Evolutionary conservation across 257 asterid genomes (phyloP).

Genomic region (Rauvolfia tetraphylla): DNA sequence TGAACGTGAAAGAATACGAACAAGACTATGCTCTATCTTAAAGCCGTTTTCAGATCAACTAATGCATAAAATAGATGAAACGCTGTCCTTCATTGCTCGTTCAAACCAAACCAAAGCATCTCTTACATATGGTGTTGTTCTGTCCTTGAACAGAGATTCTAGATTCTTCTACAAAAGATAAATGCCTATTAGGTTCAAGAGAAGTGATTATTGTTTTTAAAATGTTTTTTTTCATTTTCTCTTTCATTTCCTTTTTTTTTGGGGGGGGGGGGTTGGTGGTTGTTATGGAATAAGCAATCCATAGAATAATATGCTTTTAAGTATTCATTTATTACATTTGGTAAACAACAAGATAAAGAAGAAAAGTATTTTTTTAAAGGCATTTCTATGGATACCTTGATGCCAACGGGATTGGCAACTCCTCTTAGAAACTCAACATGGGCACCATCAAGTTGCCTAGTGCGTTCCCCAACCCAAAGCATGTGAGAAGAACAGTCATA

Average conservation of each 20-base stretch:
- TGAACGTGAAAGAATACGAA: neutral
- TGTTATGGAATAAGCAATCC: neutral
- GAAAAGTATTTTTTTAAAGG: neutral
- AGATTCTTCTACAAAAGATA: neutral
- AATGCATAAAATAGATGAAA: neutral
- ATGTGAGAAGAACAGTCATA: slow-evolving; percentile 81
- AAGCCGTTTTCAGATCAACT: no score
- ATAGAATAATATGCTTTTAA: neutral
- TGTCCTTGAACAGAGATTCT: neutral
- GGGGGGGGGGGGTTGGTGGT: neutral
- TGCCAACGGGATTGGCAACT: slow-evolving; percentile 68
- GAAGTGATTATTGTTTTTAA: neutral
- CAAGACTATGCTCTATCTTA: neutral
- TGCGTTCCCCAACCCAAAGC: slow-evolving; percentile 85
- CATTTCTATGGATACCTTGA: slow-evolving; percentile 40
- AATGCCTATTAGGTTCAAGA: neutral
- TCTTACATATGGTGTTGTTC: neutral
- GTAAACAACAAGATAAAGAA: neutral
- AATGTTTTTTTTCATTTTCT: neutral
- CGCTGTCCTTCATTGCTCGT: neutral
- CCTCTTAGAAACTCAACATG: slow-evolving; percentile 76
- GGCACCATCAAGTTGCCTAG: slow-evolving; percentile 71
- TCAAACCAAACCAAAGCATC: neutral
- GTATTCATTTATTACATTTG: neutral
- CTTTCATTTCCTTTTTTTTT: no score